Percentiles rank a stretch among this genome's conserved stretches.
Evolutionary conservation across 495 filamentous ascomycete species (phyloP).

Genomic region (Massariosphaeria phaeospora): DNA sequence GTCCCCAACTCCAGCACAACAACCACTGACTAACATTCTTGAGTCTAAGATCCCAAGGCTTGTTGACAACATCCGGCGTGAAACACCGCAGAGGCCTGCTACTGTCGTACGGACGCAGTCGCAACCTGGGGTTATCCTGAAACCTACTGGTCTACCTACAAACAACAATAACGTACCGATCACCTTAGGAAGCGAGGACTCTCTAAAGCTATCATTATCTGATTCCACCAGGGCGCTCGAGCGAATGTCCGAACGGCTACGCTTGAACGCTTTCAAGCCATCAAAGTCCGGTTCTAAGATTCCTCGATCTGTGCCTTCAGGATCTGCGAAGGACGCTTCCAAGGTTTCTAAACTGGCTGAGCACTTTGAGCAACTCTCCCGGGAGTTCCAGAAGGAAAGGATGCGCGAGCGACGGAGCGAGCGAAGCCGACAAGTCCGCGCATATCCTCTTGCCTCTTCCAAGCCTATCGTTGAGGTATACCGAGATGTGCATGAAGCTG

Average conservation of each 20-base stretch:
- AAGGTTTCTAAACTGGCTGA: slow-evolving; percentile 84
- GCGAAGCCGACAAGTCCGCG: slow-evolving; percentile 72
- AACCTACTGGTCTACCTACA: neutral
- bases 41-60: slow-evolving; percentile 37
- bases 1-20: slow-evolving; percentile 2
- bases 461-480: slow-evolving; percentile 96
- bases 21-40: neutral
- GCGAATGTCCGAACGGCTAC: slow-evolving; percentile 36
- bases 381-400: slow-evolving; percentile 94
- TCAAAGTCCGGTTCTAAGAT: slow-evolving; percentile 59
- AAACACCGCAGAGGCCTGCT: slow-evolving; percentile 47
- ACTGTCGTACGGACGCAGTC: slow-evolving; percentile 66
- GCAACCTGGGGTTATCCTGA: slow-evolving; percentile 52
- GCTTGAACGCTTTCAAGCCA: slow-evolving; percentile 53
- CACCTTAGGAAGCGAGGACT: neutral
- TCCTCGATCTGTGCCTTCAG: slow-evolving; percentile 69
- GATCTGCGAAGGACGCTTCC: slow-evolving; percentile 54
- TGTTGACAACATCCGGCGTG: slow-evolving; percentile 36
- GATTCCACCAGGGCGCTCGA: slow-evolving; percentile 29
- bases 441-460: slow-evolving; percentile 84
- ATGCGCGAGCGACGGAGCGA: slow-evolving; percentile 77
- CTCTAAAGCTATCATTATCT: slow-evolving; percentile 19
- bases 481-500: slow-evolving; percentile 83
- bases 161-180: neutral
- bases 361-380: slow-evolving; percentile 93